A percentile compares a stretch with the other conserved stretches of the same genome.
phyloP scores from a whole-genome alignment of 441 rosid species.

The Isatis lusitanica region DNA sequence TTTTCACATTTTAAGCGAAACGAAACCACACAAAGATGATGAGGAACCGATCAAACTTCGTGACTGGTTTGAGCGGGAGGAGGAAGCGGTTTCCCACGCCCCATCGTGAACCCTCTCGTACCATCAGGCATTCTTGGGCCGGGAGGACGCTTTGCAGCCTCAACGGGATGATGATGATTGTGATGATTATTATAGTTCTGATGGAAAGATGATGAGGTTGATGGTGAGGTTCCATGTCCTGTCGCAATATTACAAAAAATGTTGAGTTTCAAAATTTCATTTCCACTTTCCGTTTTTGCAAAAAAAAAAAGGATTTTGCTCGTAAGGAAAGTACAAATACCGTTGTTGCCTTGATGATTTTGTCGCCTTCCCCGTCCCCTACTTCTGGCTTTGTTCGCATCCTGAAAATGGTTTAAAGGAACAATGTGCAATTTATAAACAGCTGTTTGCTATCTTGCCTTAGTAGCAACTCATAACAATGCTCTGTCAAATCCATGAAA shows the following conservation, averaged over 20 bases:
- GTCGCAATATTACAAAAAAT: not conserved
- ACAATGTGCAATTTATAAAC: not conserved
- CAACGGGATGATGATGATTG: constrained; percentile 42
- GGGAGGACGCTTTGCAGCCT: constrained; percentile 75
- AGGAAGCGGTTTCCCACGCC: constrained; percentile 64
- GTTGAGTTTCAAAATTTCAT: not conserved
- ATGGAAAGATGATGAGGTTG: constrained; percentile 42
- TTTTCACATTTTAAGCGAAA: constrained; percentile 19
- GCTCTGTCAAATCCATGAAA: not conserved
- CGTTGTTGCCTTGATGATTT: constrained; percentile 47
- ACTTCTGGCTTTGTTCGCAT: constrained; percentile 53
- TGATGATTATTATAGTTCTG: constrained; percentile 32
- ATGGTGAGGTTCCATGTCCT: constrained; percentile 73
- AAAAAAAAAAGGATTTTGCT: not conserved
- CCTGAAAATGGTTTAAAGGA: constrained; percentile 41
- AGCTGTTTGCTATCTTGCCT: not conserved
- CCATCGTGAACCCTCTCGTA: constrained; percentile 90
- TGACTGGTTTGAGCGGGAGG: constrained; percentile 23
- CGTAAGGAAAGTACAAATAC: constrained; percentile 42
- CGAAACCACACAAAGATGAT: constrained; percentile 1
- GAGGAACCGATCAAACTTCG: constrained; percentile 19
- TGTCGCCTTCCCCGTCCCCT: constrained; percentile 58
- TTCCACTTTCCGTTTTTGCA: not conserved
- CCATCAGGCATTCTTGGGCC: constrained; percentile 99
- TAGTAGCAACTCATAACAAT: not conserved